Evolutionary conservation across 352 stramenopile species (phyloP).

Genomic region (Phytophthora ramorum): DNA sequence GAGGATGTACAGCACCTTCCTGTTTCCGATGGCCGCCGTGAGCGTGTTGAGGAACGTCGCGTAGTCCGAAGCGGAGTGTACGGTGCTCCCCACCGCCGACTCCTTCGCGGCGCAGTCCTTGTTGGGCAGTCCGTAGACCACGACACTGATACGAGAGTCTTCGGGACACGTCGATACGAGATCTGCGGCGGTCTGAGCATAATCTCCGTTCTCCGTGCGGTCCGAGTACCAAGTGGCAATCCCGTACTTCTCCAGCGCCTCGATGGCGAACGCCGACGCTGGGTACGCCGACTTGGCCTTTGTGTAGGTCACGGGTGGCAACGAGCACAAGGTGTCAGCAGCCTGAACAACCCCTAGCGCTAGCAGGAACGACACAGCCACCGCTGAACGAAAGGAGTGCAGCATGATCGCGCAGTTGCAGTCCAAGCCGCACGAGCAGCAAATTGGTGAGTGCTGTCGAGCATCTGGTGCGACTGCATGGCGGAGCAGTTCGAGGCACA

Average conservation of each 20-base stretch:
- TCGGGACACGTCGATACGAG: slow-evolving; percentile 46
- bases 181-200: slow-evolving; percentile 35
- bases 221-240: slow-evolving; percentile 81
- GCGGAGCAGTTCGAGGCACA: slow-evolving; percentile 1
- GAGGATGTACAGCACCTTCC: slow-evolving; percentile 74
- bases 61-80: slow-evolving; percentile 59
- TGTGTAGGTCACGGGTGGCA: slow-evolving; percentile 51
- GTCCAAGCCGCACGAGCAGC: slow-evolving; percentile 20
- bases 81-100: slow-evolving; percentile 42
- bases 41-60: slow-evolving; percentile 54
- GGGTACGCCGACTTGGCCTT: slow-evolving; percentile 54
- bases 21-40: slow-evolving; percentile 47
- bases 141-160: slow-evolving; percentile 57
- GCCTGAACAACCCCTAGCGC: slow-evolving; percentile 26
- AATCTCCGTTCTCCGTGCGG: slow-evolving; percentile 45
- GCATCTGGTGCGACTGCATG: slow-evolving; percentile 9
- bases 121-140: slow-evolving; percentile 78
- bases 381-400: slow-evolving; percentile 19
- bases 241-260: slow-evolving; percentile 56
- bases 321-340: slow-evolving; percentile 55
- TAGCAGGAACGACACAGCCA: slow-evolving; percentile 19
- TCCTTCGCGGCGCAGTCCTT: slow-evolving; percentile 75
- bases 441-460: slow-evolving; percentile 29
- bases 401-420: slow-evolving; percentile 15
- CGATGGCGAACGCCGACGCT: slow-evolving; percentile 52